Base-by-base conservation (phyloP, 345 rosid genomes). In the Bruguiera sexangula region DNA sequence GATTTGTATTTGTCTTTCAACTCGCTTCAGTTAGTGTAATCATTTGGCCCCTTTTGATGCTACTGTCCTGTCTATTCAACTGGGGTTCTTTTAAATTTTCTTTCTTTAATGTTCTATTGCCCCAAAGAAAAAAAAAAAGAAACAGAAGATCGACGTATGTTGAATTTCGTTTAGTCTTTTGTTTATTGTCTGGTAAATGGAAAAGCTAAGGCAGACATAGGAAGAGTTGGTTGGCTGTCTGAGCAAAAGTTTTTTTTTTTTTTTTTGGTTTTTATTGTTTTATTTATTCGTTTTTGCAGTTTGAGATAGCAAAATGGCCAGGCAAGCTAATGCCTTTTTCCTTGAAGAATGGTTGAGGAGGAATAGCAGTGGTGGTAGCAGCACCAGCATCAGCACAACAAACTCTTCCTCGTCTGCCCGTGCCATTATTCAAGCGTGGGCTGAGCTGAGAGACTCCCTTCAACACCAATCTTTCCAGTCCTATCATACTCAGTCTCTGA, bases 361-460 rank as follows among this genome's bases (percentile, higher is more conserved):
- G 76, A 81, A 22, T 63, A 66, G 37, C 68, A 50, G 30, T 53
- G 66, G 60, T 43, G 51, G 30, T 18, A 10, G 56, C 69, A 70
- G 80, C 56, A 50, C 32, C 50, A 5, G 29, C 65, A 51, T 16
- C 21, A 65, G 29, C 32, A 6, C 56, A 26, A 60, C 34, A 31
- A 27, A 37, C 2, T 73, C 75, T 30, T 75, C 85, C 18, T 79
- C 83, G 0, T 86, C 99, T n/a, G 93, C 96, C 31, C 82, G 91
- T 54, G 88, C 85, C 34, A 85, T 87, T 69, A 86, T 95, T 74
- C 92, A 92, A 72, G 90, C 96, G 3, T 95, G 99, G 98, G 79
- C 91, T 69, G 96, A 91, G 74, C 91, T 94, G 62, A 79, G 97
- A 24, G 97, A 89, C 21, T 83, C 80, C 50, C 70, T 86, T 21